Evolutionary conservation across 2,329 filamentous ascomycete species (phyloP), one percentile per base, ranked within the genome.

Genomic region (Gyromitra esculenta): DNA sequence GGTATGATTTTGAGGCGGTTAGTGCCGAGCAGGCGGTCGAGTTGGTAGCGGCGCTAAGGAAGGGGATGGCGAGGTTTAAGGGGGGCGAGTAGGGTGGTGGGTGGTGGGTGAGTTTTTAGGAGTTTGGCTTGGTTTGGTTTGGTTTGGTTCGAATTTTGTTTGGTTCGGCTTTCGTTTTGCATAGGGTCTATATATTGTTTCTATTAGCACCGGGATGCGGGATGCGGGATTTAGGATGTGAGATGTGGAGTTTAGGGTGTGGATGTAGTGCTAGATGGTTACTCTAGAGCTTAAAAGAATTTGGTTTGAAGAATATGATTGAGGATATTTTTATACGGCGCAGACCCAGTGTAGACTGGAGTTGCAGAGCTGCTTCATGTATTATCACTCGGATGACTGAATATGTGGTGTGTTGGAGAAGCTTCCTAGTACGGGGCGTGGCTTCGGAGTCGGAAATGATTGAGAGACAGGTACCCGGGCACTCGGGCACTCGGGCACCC

Each of bases 1-100:
- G 92, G 76, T 96, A 96, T 83, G 92, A 96, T 79, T 96, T 96
- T 82, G 92, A 95, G 83, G 90, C 92, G n/a, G 89, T 88, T 79
- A 91, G 86, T 79, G 86, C 87, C 9, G 88, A 90, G 39, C 92
- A 94, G 83, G 92, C 92, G 56, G 86, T 88, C n/a, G 91, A 93
- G 82, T 93, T 96, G 82, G 92, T 95, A 37, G 87, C 85, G 73
- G 92, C 94, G 84, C 88, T 96, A 77, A 92, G 92, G 84, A 92
- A 89, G 83, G 91, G 91, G 39, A 90, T 93, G 68, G 88, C 89
- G 43, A 89, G 90, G 31, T 92, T 77, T 64, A 59, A 73, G 37
- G 73, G 73, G 2, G 73, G 73, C 5, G 63, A 48, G 52, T 25
- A 73, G 50, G n/a, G 35, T 18, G 25, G 52, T 41, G 18, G 15